A percentile compares a stretch with the other conserved stretches of the same genome.
Evolutionary conservation across 139 green algal species (phyloP).

Genomic region (Coelastrella sp.): DNA sequence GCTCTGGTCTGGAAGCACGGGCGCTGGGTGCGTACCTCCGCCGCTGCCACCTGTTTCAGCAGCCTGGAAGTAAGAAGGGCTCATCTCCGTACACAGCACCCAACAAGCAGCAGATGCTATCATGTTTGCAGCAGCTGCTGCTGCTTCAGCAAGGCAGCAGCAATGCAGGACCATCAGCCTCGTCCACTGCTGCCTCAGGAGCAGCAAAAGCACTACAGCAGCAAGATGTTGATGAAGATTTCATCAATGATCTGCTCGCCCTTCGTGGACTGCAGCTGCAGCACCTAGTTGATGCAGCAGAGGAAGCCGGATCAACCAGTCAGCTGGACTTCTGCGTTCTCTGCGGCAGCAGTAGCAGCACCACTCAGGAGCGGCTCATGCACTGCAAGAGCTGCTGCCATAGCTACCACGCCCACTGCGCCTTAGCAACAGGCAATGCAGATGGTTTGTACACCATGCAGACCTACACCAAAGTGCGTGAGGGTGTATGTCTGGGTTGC

Average conservation of each 20-base stretch:
- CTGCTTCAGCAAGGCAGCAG: background rate
- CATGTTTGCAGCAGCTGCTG: constrained; percentile 21
- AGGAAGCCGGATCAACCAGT: background rate
- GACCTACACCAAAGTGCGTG: constrained; percentile 1
- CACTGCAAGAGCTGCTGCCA: constrained; percentile 36
- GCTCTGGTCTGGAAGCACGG: background rate
- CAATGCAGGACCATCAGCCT: background rate
- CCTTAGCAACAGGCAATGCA: background rate
- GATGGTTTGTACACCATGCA: constrained; percentile 15
- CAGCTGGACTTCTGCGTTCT: constrained; percentile 32
- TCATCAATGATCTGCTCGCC: background rate
- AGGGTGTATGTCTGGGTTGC: constrained; percentile 11
- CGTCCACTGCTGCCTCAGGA: background rate
- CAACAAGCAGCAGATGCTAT: background rate
- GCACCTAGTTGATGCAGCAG: constrained; percentile 12
- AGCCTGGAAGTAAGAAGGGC: background rate
- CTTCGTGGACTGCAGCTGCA: background rate
- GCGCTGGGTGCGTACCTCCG: constrained; percentile 12
- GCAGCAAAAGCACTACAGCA: no score
- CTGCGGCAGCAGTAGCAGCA: constrained; percentile 24
- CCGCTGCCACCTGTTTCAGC: constrained; percentile 10
- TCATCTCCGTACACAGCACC: background rate
- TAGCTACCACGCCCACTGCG: background rate
- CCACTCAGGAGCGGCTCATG: background rate
- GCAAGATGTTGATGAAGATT: background rate